Conservation (phyloP, 148 eudicot species). For the Diospyros lotus region DNA sequence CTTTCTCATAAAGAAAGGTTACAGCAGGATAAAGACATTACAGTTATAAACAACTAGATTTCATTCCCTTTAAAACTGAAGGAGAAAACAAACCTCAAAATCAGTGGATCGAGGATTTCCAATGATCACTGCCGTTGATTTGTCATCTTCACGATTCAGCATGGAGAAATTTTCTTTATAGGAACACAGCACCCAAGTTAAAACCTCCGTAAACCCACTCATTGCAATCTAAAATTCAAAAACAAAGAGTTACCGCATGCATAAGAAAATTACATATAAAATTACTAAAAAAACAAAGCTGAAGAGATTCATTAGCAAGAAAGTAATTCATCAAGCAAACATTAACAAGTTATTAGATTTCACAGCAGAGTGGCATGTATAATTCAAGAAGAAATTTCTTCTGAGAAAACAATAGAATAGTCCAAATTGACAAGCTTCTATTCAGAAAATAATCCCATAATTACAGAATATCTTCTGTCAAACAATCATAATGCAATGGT, state of each 20-base stretch:
- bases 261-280: slow-evolving; percentile 1
- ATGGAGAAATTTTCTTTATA: slow-evolving; percentile 68
- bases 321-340: background rate
- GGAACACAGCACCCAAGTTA: slow-evolving; percentile 85
- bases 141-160: slow-evolving; percentile 78
- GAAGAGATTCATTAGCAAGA: background rate
- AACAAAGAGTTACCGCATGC: background rate
- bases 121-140: slow-evolving; percentile 64
- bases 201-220: slow-evolving; percentile 87
- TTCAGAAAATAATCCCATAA: no score
- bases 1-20: background rate
- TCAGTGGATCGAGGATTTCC: slow-evolving; percentile 94
- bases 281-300: background rate
- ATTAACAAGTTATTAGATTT: background rate
- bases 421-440: background rate
- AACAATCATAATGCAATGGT: no score
- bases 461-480: no score
- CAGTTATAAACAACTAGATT: background rate
- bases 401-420: background rate
- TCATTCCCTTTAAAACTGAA: background rate
- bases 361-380: background rate
- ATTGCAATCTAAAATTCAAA: slow-evolving; percentile 59
- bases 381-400: background rate
- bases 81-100: slow-evolving; percentile 70
- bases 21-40: background rate